Evolutionary conservation across 805 yeast species (phyloP).

Genomic region (Clavispora carvajalis): DNA sequence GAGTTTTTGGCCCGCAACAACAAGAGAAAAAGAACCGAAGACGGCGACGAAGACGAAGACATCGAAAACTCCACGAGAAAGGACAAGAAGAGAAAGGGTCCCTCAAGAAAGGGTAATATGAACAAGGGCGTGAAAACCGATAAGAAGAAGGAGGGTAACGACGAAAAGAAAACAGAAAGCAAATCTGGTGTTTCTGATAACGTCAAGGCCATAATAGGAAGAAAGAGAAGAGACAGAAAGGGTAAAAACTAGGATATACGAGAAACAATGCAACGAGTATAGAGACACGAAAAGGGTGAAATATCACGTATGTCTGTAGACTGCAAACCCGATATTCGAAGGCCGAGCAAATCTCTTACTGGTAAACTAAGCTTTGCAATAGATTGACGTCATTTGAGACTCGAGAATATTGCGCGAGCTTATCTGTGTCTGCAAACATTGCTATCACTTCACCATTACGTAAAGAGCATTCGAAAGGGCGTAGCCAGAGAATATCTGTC

Average conservation of each 20-base stretch:
- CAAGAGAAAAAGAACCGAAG: conserved; percentile 23
- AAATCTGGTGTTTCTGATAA: conserved; percentile 45
- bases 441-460: too few species aligned
- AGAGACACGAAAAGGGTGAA: too few species aligned
- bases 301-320: too few species aligned
- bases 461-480: too few species aligned
- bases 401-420: too few species aligned
- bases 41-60: conserved; percentile 9
- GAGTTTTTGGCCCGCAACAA: conserved; percentile 34
- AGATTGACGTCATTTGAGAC: too few species aligned
- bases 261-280: not conserved
- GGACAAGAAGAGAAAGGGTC: conserved; percentile 21
- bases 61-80: conserved; percentile 18
- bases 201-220: conserved; percentile 59
- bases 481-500: too few species aligned
- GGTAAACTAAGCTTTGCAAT: too few species aligned
- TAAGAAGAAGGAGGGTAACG: conserved; percentile 14
- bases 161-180: conserved; percentile 3
- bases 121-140: conserved; percentile 28
- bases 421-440: too few species aligned
- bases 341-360: too few species aligned
- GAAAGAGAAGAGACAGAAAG: conserved; percentile 63
- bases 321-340: too few species aligned
- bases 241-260: conserved; percentile 23
- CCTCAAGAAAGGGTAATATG: conserved; percentile 40